Percentiles rank a stretch among this genome's conserved stretches.
phyloP scores from a whole-genome alignment of 108 stramenopile genomes.

The Discostella stelligeroides region DNA sequence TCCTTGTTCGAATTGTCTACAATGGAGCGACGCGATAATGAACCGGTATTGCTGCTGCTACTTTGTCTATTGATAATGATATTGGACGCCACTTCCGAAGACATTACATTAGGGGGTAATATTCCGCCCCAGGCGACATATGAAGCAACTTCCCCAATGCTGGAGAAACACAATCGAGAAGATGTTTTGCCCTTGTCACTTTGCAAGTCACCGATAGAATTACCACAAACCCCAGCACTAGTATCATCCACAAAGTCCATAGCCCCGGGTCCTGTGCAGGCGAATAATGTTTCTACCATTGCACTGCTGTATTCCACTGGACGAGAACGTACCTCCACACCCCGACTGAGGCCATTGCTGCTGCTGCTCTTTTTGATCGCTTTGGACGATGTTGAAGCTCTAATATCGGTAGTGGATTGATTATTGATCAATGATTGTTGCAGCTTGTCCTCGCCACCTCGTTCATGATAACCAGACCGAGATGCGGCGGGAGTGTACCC shows the following conservation, averaged over 20 bases:
- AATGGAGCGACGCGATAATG: conserved; percentile 4
- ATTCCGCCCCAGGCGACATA: conserved; percentile 38
- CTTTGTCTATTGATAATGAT: neutral
- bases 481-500: conserved; percentile 68
- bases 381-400: conserved; percentile 1
- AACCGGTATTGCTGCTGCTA: neutral
- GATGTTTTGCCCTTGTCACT: neutral
- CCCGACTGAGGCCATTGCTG: conserved; percentile 34
- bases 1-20: conserved; percentile 2
- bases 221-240: neutral
- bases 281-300: conserved; percentile 36
- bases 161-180: neutral
- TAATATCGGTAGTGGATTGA: conserved; percentile 11
- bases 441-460: conserved; percentile 33
- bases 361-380: conserved; percentile 24
- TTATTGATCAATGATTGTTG: neutral
- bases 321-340: conserved; percentile 63
- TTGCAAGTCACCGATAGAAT: neutral
- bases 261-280: conserved; percentile 36
- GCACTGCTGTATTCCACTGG: conserved; percentile 41
- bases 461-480: conserved; percentile 58
- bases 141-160: conserved; percentile 29
- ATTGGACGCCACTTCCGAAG: conserved; percentile 12
- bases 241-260: conserved; percentile 30
- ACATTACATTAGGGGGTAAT: conserved; percentile 16